Evolutionary conservation across 805 yeast genomes (phyloP), one percentile per base, ranked within the genome.

Genomic region (Cyberlindnera samutprakarnensis): DNA sequence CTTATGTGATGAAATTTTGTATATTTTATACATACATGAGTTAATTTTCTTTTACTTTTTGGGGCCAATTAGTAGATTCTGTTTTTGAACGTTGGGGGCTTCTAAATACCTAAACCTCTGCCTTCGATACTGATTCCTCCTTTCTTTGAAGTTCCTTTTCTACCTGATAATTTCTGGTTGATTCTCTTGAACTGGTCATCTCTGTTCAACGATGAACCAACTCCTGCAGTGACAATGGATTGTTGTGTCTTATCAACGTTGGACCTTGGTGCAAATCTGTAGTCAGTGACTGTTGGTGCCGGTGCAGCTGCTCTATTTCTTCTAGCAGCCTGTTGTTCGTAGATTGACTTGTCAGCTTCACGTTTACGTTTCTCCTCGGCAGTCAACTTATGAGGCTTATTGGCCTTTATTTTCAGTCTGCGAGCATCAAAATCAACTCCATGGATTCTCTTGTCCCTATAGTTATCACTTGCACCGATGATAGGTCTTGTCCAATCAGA

Each of bases 401-500:
- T 22, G 21, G 23, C 32, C 27, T 36, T 37, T 23, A 25, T 30
- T 28, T 34, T 38, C 22, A 42, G 31, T 33, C 26, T 42, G 10
- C 28, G 14, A 7, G 73, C 71, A 55, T 80, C 81, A 59, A 83
- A 87, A 28, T 73, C 75, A 39, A 75, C 71, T 39, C 77, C 70
- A 47, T 70, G 71, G 39, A 90, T 78, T 39, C 75, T 67, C 60
- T 84, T 78, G 58, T 90, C 96, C 56, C 92, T 78, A 64, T 88
- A 90, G 48, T 88, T 86, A 58, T 90, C 97, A 4, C 94, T 80
- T 39, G 95, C 80, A 45, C 95, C 95, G 70, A 92, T 84, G 41
- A 92, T 86, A 27, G 98, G 98, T 60, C 98, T 75, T 7, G 96
- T 90, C 99, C 99, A 92, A 56, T 87, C 94, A 17, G 95, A 95